Base-by-base conservation (phyloP, 2,329 filamentous ascomycete species). In the Alternaria incomplexa region DNA sequence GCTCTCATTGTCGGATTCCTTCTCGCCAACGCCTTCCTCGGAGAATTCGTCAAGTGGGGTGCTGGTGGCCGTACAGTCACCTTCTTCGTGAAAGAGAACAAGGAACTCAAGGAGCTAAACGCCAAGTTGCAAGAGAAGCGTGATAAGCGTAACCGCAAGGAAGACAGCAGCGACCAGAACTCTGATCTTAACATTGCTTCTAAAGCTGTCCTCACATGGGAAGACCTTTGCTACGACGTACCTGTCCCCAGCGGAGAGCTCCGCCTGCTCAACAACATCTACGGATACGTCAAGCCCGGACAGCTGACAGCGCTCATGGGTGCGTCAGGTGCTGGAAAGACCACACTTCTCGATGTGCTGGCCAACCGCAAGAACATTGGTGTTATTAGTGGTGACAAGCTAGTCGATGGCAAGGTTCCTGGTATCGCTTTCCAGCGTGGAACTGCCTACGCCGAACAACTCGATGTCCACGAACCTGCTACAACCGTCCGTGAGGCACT, bases 31-130 rank as follows among this genome's bases (percentile, higher is more conserved):
- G 90, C 93, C 43, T 85, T 92, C 15, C 85, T 95, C 0, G 93
- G 93, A 73, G 93, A 97, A 76, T 83, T 91, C 22, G 84, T 96
- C 71, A 91, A 89, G 61, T 93, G 90, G 69, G 91, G 92, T 45
- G 90, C 91, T 77, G 93, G 91, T 8, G 93, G 93, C n/a, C 93
- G 90, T 71, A 87, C 91, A 1, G 89, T 93, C 23, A 94, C 91
- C 30, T 89, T 93, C 56, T 97, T 91, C 78, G 85, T 87, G 55
- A 90, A 88, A 71, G 90, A 91, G 6, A 87, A 90, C 76, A 85
- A 86, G 52, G 91, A 93, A 73, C 85, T 88, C 6, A 86, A 88
- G 69, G 83, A 83, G 20, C 83, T 93, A 5, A 93, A 93, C 73
- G 83, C 86, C 40, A 85, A 86, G 25, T 83, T 93, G 1, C 73